Conservation (phyloP, 129 eudicot species). For the Gnaphalium uliginosum region DNA sequence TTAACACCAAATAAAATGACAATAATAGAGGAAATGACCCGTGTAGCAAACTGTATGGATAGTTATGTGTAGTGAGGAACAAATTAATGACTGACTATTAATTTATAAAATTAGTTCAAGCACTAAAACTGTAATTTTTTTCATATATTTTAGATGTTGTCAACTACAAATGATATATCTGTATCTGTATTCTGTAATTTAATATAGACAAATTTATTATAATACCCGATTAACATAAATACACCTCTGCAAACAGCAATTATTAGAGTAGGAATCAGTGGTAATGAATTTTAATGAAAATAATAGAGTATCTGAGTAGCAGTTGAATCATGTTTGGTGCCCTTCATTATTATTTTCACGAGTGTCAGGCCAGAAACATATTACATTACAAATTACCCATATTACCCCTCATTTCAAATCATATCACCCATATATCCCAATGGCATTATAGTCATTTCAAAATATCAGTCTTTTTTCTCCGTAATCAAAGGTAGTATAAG, state of each 20-base stretch:
- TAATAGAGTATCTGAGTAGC: slow-evolving; percentile 45
- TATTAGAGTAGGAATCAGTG: slow-evolving; percentile 22
- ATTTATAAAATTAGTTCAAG: too few species aligned
- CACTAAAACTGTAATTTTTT: too few species aligned
- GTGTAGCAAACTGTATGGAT: too few species aligned
- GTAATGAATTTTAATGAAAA: slow-evolving; percentile 28
- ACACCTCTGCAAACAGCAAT: slow-evolving; percentile 31
- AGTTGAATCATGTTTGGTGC: slow-evolving; percentile 48
- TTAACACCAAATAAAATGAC: too few species aligned
- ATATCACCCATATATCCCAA: neutral
- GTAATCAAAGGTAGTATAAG: slow-evolving; percentile 39
- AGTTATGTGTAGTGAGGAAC: too few species aligned
- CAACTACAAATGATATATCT: too few species aligned
- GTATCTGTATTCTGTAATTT: too few species aligned
- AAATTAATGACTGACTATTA: too few species aligned
- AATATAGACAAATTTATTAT: too few species aligned
- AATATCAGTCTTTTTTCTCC: slow-evolving; percentile 23
- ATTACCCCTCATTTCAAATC: slow-evolving; percentile 11
- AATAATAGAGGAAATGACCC: too few species aligned
- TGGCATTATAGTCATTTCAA: slow-evolving; percentile 31
- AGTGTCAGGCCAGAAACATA: slow-evolving; percentile 31
- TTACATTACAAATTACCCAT: slow-evolving; percentile 13
- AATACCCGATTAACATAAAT: neutral
- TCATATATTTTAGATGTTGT: too few species aligned
- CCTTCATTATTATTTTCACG: slow-evolving; percentile 43